These are phyloP conservation scores for Penicillium sp. DNA, from an alignment of 2,329 filamentous ascomycete species.

Conservation along the genomic window DNA sequence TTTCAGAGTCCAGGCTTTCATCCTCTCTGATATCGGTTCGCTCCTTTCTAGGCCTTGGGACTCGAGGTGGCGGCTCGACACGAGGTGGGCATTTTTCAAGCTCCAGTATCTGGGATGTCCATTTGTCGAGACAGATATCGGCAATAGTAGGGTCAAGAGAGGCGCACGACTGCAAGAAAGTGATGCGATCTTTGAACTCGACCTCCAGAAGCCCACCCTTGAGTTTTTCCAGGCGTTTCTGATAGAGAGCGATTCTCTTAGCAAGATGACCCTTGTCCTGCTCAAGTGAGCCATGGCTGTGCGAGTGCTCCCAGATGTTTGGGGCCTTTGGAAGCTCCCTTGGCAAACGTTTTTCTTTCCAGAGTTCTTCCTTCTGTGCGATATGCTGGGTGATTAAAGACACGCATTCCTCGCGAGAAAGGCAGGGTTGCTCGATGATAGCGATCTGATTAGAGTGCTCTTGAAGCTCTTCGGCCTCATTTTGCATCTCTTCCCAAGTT, in stretches of 20 bases:
- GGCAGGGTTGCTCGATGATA: slow-evolving; percentile 20
- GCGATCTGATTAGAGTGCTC: slow-evolving; percentile 12
- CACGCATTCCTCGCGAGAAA: slow-evolving; percentile 55
- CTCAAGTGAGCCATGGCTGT: not conserved
- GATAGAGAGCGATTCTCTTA: slow-evolving; percentile 31
- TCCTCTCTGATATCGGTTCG: slow-evolving; percentile 28
- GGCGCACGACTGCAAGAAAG: slow-evolving; percentile 61
- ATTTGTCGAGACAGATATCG: slow-evolving; percentile 54
- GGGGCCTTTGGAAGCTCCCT: slow-evolving; percentile 62
- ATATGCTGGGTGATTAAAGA: slow-evolving; percentile 61
- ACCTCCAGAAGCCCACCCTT: slow-evolving; percentile 57
- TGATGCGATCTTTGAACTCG: slow-evolving; percentile 56
- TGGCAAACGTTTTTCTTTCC: slow-evolving; percentile 63
- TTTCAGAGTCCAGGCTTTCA: slow-evolving; percentile 40
- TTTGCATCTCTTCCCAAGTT: slow-evolving; percentile 65
- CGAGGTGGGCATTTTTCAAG: slow-evolving; percentile 36
- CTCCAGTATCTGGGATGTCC: slow-evolving; percentile 50
- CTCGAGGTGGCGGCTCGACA: slow-evolving; percentile 20
- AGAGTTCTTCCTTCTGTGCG: slow-evolving; percentile 55
- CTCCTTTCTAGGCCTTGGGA: slow-evolving; percentile 12
- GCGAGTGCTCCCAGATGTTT: slow-evolving; percentile 60
- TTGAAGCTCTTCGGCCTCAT: slow-evolving; percentile 46
- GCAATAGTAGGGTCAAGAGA: slow-evolving; percentile 69
- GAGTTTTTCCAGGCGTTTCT: slow-evolving; percentile 61
- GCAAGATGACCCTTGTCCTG: not conserved